Percentiles rank a stretch among this genome's conserved stretches.
Evolutionary conservation across 768 basidiomycete genomes (phyloP).

Genomic region (Solioccasus polychromus): DNA sequence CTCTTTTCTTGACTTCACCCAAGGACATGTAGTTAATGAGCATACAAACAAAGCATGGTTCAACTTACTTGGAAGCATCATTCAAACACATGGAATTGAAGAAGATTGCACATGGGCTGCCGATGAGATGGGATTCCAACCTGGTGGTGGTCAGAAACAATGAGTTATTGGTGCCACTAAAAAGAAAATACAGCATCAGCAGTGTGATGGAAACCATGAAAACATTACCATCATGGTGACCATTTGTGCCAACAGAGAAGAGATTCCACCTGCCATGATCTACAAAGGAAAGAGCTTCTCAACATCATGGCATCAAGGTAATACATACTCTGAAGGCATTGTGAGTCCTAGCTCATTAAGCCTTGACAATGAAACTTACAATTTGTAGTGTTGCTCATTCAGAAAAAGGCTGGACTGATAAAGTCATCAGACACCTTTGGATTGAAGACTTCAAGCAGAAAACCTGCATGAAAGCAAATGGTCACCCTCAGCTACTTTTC

Average conservation of each 20-base stretch:
- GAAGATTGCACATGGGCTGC: conserved; percentile 12
- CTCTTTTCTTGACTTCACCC: neutral
- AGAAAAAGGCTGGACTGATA: conserved; percentile 27
- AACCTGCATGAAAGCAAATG: conserved; percentile 34
- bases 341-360: neutral
- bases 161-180: conserved; percentile 4
- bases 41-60: conserved; percentile 30
- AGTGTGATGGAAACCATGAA: conserved; percentile 14
- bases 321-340: conserved; percentile 7
- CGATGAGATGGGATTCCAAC: conserved; percentile 16
- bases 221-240: conserved; percentile 32
- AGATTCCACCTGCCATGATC: conserved; percentile 35
- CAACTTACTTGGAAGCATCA: conserved; percentile 27
- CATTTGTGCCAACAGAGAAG: conserved; percentile 41
- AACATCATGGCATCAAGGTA: conserved; percentile 19
- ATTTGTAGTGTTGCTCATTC: conserved; percentile 6
- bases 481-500: conserved; percentile 31
- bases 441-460: conserved; percentile 32
- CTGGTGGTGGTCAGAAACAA: conserved; percentile 1
- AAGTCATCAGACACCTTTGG: conserved; percentile 25
- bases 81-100: conserved; percentile 3
- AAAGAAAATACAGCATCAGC: no score
- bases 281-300: conserved; percentile 22
- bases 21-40: conserved; percentile 32
- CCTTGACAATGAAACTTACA: neutral